Percentiles rank a stretch among this genome's conserved stretches.
phyloP scores from a whole-genome alignment of 768 basidiomycete genomes.

The Rhodotorula toruloides region DNA sequence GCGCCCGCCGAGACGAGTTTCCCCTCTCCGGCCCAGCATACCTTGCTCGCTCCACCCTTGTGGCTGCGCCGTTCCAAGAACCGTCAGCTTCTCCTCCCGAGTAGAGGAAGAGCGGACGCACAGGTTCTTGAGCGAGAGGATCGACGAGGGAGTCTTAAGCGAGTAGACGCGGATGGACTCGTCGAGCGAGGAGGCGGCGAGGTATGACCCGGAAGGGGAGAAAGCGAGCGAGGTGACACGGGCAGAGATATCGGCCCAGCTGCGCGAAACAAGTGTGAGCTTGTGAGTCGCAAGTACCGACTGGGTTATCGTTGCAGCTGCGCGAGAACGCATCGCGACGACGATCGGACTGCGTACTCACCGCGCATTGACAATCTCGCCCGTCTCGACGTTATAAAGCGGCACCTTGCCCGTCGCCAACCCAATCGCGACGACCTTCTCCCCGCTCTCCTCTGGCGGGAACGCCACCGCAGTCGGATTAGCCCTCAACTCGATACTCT shows the following conservation, averaged over 20 bases:
- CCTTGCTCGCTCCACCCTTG: slow-evolving; percentile 13
- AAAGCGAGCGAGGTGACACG: slow-evolving; percentile 22
- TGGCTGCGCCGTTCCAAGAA: not conserved
- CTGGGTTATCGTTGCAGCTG: too few species aligned
- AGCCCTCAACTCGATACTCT: slow-evolving; percentile 58
- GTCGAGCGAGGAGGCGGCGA: slow-evolving; percentile 28
- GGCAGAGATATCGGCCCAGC: slow-evolving; percentile 19
- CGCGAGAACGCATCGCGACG: too few species aligned
- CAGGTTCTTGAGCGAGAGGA: slow-evolving; percentile 22
- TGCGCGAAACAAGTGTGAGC: not conserved
- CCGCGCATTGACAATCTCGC: slow-evolving; percentile 13
- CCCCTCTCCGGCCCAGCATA: slow-evolving; percentile 5
- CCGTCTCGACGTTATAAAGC: slow-evolving; percentile 16
- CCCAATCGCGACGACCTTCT: slow-evolving; percentile 69
- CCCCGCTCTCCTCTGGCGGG: slow-evolving; percentile 48
- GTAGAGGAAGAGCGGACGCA: not conserved
- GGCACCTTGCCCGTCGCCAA: slow-evolving; percentile 30
- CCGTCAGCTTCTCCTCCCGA: not conserved
- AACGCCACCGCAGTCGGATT: slow-evolving; percentile 70
- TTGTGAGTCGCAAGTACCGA: not conserved
- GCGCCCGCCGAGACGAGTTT: slow-evolving; percentile 15
- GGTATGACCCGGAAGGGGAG: slow-evolving; percentile 4
- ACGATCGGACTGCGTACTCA: not conserved
- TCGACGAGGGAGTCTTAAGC: slow-evolving; percentile 7
- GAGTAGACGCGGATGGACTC: slow-evolving; percentile 32